These are phyloP conservation scores for Talaromyces sp. DNA, from an alignment of 2,329 filamentous ascomycete species.

Conservation along the genomic window DNA sequence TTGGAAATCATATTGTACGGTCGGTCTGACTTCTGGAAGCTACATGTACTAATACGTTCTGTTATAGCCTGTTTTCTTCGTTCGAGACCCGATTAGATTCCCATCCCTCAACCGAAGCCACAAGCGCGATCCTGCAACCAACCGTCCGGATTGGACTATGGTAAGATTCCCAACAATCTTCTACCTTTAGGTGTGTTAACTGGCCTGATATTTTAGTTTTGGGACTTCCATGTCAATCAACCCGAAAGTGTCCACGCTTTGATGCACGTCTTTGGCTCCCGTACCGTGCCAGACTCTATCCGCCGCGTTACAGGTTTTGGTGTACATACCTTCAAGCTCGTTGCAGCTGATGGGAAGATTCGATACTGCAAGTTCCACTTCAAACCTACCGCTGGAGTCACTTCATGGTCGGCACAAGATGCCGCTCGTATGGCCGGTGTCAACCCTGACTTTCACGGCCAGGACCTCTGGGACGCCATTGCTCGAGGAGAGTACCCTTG, in stretches of 20 bases:
- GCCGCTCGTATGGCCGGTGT: conserved; percentile 11
- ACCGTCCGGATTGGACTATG: conserved; percentile 47
- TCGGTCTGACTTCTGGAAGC: neutral
- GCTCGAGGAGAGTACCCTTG: conserved; percentile 13
- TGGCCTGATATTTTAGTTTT: conserved; percentile 37
- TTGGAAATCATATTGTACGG: conserved; percentile 45
- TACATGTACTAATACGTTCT: neutral
- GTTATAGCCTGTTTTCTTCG: conserved; percentile 47
- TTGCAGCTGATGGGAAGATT: conserved; percentile 53
- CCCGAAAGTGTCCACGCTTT: conserved; percentile 60
- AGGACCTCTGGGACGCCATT: conserved; percentile 16
- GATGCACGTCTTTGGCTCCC: conserved; percentile 61
- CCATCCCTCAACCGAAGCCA: conserved; percentile 50
- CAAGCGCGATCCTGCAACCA: conserved; percentile 47
- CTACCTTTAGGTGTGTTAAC: neutral
- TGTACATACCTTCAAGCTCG: conserved; percentile 61
- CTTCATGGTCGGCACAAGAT: conserved; percentile 49
- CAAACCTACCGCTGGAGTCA: conserved; percentile 40
- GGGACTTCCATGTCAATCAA: conserved; percentile 50
- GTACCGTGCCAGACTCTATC: conserved; percentile 58
- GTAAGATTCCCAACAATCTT: conserved; percentile 33
- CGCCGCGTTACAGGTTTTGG: conserved; percentile 63
- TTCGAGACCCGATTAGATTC: conserved; percentile 47
- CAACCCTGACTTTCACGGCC: conserved; percentile 16
- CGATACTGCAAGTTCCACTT: conserved; percentile 60